Evolutionary conservation across 2,329 filamentous ascomycete genomes (phyloP).

Genomic region (Epicoccum nigrum): DNA sequence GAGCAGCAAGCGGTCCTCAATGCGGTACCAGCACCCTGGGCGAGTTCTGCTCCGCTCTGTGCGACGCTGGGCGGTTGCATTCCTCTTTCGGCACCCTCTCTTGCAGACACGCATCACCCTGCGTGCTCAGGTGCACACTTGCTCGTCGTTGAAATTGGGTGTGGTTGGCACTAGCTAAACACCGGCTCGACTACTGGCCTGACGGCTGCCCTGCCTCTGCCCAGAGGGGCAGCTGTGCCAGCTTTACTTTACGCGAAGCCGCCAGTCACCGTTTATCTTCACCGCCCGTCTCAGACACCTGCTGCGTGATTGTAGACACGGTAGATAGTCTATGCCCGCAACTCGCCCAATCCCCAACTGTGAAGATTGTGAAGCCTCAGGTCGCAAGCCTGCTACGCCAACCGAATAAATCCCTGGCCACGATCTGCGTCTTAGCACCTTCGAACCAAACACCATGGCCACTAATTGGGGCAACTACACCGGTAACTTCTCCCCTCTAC

Average conservation of each 20-base stretch:
- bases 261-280: slow-evolving; percentile 18
- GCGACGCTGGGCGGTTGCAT: slow-evolving; percentile 26
- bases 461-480: slow-evolving; percentile 45
- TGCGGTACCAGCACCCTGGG: slow-evolving; percentile 37
- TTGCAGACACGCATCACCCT: slow-evolving; percentile 14
- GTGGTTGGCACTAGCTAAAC: slow-evolving; percentile 22
- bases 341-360: slow-evolving; percentile 16
- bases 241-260: slow-evolving; percentile 10
- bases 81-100: slow-evolving; percentile 17
- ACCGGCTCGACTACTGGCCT: slow-evolving; percentile 5
- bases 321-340: too few species aligned
- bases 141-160: slow-evolving; percentile 30
- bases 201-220: not conserved
- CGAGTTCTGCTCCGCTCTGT: slow-evolving; percentile 24
- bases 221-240: slow-evolving; percentile 9
- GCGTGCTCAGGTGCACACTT: slow-evolving; percentile 12
- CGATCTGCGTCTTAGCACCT: slow-evolving; percentile 32
- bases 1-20: not conserved
- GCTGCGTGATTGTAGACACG: slow-evolving; percentile 22
- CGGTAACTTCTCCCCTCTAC: slow-evolving; percentile 26
- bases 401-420: slow-evolving; percentile 23
- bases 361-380: slow-evolving; percentile 2
- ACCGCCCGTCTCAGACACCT: slow-evolving; percentile 23
- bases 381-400: slow-evolving; percentile 21
- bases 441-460: slow-evolving; percentile 27